Conservation (phyloP, 2,329 filamentous ascomycete genomes). For the Fusarium sp. region DNA sequence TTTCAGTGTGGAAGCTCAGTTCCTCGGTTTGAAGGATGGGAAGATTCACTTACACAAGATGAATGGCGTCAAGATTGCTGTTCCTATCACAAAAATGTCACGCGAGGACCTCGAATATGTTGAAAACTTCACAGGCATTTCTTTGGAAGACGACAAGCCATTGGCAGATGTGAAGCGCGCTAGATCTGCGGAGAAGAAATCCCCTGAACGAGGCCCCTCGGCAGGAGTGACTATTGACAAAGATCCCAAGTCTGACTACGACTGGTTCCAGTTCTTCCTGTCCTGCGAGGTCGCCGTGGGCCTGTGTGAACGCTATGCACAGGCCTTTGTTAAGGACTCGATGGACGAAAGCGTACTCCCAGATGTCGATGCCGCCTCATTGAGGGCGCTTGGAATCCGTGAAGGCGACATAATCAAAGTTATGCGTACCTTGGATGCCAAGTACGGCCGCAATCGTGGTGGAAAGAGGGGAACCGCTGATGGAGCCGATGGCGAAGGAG, state of each 20-base stretch:
- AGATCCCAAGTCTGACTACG: constrained; percentile 79
- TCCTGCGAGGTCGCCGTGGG: constrained; percentile 91
- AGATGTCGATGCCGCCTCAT: constrained; percentile 84
- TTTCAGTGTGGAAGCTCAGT: constrained; percentile 97
- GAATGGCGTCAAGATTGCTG: constrained; percentile 98
- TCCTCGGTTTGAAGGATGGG: constrained; percentile 91
- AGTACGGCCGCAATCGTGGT: constrained; percentile 72
- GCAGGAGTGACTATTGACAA: constrained; percentile 74
- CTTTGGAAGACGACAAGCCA: constrained; percentile 94
- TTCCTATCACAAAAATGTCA: constrained; percentile 96
- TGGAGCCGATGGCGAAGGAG: constrained; percentile 72
- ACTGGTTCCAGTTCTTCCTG: constrained; percentile 99
- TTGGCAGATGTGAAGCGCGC: constrained; percentile 82
- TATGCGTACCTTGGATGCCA: constrained; percentile 87
- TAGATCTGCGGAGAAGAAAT: constrained; percentile 51
- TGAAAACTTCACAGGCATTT: constrained; percentile 86
- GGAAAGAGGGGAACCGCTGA: constrained; percentile 57
- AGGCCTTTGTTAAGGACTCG: constrained; percentile 88
- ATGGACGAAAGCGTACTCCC: constrained; percentile 96
- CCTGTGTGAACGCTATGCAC: constrained; percentile 92
- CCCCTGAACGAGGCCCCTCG: constrained; percentile 44
- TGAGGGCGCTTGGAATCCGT: constrained; percentile 91
- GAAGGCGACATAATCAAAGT: constrained; percentile 97
- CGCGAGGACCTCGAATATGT: constrained; percentile 95
- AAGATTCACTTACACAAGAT: constrained; percentile 98